Evolutionary conservation across 164 flowering plant genomes (phyloP).

Genomic region (Vitis rotundifolia): DNA sequence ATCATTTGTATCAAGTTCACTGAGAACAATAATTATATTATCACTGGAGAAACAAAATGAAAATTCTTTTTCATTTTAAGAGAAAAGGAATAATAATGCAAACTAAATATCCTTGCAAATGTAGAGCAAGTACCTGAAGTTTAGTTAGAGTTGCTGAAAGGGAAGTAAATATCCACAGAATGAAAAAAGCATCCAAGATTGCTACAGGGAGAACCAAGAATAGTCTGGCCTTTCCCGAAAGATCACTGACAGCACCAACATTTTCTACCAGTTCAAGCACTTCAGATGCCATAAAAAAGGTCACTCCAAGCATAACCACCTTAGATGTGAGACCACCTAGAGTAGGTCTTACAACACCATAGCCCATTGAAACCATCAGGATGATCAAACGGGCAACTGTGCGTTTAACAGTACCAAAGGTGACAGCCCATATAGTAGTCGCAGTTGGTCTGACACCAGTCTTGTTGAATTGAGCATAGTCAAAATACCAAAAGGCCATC

Average conservation of each 20-base stretch:
- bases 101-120: background rate
- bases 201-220: constrained; percentile 96
- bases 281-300: constrained; percentile 91
- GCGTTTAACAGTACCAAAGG: constrained; percentile 85
- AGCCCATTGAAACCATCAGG: constrained; percentile 94
- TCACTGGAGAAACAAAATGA: no score
- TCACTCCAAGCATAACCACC: constrained; percentile 86
- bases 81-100: background rate
- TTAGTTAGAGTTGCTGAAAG: constrained; percentile 89
- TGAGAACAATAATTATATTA: no score
- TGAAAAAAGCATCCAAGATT: constrained; percentile 92
- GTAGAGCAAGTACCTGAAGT: constrained; percentile 74
- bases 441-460: constrained; percentile 86
- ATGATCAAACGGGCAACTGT: constrained; percentile 82
- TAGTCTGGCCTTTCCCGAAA: constrained; percentile 85
- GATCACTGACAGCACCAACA: constrained; percentile 88
- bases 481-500: constrained; percentile 96
- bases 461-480: constrained; percentile 85
- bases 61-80: no score
- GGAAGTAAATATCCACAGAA: constrained; percentile 95
- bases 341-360: constrained; percentile 97
- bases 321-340: constrained; percentile 98
- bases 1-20: background rate
- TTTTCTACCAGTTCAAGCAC: constrained; percentile 92
- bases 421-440: constrained; percentile 92